Conservation (phyloP, 306 rosid genomes). For the Pyrus betulifolia region DNA sequence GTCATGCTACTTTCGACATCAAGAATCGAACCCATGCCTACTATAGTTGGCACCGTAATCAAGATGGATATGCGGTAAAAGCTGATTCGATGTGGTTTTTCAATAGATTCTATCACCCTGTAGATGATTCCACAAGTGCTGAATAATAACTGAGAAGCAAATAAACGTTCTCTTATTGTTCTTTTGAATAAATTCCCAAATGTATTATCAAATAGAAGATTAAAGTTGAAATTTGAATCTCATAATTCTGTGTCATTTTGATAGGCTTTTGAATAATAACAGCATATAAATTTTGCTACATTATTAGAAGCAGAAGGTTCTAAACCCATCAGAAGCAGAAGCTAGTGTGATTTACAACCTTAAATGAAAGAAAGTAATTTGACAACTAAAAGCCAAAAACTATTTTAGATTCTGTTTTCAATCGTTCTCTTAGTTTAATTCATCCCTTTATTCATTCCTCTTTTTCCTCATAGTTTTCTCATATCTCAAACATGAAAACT, state of each 20-base stretch:
- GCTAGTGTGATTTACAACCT: too few relatives aligned
- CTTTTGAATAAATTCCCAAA: background rate
- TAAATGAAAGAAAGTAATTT: background rate
- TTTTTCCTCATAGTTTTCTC: background rate
- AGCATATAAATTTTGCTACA: too few relatives aligned
- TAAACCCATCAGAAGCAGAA: background rate
- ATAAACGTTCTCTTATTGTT: background rate
- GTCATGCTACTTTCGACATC: slow-evolving; percentile 70
- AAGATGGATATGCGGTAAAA: slow-evolving; percentile 64
- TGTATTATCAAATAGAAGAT: background rate
- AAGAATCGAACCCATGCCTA: slow-evolving; percentile 79
- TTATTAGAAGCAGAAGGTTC: background rate
- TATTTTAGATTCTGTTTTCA: background rate
- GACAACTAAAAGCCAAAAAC: background rate
- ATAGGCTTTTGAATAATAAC: too few relatives aligned
- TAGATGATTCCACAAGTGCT: slow-evolving; percentile 46
- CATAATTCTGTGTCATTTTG: background rate
- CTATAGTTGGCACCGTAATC: slow-evolving; percentile 72
- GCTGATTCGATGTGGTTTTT: slow-evolving; percentile 68
- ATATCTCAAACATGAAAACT: background rate
- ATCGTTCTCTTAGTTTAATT: too few relatives aligned
- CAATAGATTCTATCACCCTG: slow-evolving; percentile 55
- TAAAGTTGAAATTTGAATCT: background rate
- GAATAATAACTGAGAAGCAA: slow-evolving; percentile 3
- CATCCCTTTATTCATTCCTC: too few relatives aligned